Evolutionary conservation across 2,329 filamentous ascomycete species (phyloP), one percentile per base, ranked within the genome.

Genomic region (Fusarium subtropicale): DNA sequence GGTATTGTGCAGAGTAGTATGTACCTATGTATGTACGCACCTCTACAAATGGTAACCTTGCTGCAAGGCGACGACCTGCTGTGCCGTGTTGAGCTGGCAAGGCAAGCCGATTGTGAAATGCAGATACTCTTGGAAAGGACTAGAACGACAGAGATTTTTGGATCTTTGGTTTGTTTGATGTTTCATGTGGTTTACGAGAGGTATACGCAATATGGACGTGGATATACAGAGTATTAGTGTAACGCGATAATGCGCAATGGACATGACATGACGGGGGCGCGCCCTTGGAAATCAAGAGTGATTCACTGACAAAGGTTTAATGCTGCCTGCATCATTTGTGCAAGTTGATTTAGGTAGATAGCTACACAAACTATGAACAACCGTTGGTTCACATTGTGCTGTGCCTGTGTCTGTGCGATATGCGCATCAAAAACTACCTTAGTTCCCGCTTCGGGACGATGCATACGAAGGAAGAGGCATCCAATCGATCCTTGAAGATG

Each of bases 391-490:
- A 41, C 18, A 22, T 44, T 62, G 62, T 69, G 15, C 33, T 51
- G 47, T 50, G 12, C 47, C 48, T 30, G 42, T 39, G 26, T 36
- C 50, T 71, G 59, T 72, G 42, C 59, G 39, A 60, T 60, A 60
- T 60, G n/a, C 22, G n/a, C 41, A 42, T 24, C 39, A 22, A 42
- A 38, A 20, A 38, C 28, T 12, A 30, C n/a, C 33, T 68, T 73
- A 74, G 71, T 44, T 74, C 71, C 71, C 71, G 71, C 64, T 45
- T 44, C 59, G 38, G 69, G 64, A 53, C 36, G 56, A 61, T 67
- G 68, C 53, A 62, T 38, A 18, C 22, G 36, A 56, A 53, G 45
- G 42, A 65, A 74, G 71, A 74, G 71, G 71, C 71, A 74, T 74
- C 71, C 71, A 71, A 69, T 74, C 53, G 66, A 61, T 67, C 57